A percentile compares a stretch with the other conserved stretches of the same genome.
Conservation (phyloP, 768 basidiomycete species). For the Calocybe gangraenosa region DNA sequence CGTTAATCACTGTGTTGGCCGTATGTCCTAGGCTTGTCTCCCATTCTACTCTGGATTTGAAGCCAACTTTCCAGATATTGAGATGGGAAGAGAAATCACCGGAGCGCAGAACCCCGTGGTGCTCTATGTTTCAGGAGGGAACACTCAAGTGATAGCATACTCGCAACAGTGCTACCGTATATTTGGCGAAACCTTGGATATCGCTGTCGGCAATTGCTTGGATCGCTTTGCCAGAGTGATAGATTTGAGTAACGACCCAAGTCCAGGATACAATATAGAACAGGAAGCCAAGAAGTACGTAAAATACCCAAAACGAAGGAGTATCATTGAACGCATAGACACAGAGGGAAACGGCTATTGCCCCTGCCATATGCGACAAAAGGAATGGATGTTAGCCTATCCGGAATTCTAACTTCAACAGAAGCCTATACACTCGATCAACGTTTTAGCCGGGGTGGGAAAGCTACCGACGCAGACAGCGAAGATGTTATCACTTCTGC, state of each 20-base stretch:
- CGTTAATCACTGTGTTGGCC: conserved; percentile 99
- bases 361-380: conserved; percentile 93
- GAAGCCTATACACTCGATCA: conserved; percentile 88
- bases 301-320: conserved; percentile 6
- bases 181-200: conserved; percentile 98
- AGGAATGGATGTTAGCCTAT: conserved; percentile 96
- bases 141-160: conserved; percentile 99
- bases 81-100: conserved; percentile 96
- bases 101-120: conserved; percentile 94
- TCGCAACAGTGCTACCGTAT: conserved; percentile 96
- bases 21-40: conserved; percentile 43
- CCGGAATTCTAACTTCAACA: conserved; percentile 85
- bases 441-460: conserved; percentile 58
- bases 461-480: conserved; percentile 33
- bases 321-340: not conserved
- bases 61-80: conserved; percentile 67
- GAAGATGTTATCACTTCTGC: conserved; percentile 84
- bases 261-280: conserved; percentile 96
- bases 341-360: conserved; percentile 79
- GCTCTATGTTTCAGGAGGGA: conserved; percentile 97
- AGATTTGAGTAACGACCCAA: conserved; percentile 91
- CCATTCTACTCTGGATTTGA: conserved; percentile 1
- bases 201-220: conserved; percentile 98
- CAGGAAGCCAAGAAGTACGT: conserved; percentile 85
- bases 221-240: conserved; percentile 97